Evolutionary conservation across 2,329 filamentous ascomycete genomes (phyloP).

Genomic region (Paracoccidioides lutzii): DNA sequence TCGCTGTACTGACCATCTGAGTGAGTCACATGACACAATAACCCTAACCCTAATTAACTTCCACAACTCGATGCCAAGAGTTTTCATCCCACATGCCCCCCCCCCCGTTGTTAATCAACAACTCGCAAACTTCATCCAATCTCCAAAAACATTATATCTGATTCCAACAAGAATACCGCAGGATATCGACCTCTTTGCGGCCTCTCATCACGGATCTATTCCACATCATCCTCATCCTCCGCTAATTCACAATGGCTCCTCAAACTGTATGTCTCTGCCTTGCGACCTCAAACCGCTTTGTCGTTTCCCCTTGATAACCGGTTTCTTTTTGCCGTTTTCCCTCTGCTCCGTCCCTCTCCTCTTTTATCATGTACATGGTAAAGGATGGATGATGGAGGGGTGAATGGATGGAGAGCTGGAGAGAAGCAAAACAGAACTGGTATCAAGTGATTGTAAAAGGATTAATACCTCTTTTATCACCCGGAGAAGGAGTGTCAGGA

Average conservation of each 20-base stretch:
- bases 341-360: background rate
- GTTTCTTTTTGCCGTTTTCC: slow-evolving; percentile 14
- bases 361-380: background rate
- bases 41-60: background rate
- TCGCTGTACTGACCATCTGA: too few species aligned
- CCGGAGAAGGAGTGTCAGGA: slow-evolving; percentile 27
- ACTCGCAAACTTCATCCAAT: background rate
- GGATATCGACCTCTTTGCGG: slow-evolving; percentile 86
- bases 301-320: slow-evolving; percentile 54
- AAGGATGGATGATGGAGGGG: background rate
- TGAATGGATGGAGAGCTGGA: slow-evolving; percentile 1
- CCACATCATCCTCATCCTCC: slow-evolving; percentile 13
- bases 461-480: background rate
- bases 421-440: slow-evolving; percentile 7
- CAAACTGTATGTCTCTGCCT: slow-evolving; percentile 61
- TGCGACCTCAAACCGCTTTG: slow-evolving; percentile 61
- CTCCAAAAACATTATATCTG: background rate
- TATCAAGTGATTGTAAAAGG: slow-evolving; percentile 12
- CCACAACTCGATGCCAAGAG: background rate
- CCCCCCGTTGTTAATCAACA: too few species aligned
- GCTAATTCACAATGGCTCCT: slow-evolving; percentile 63
- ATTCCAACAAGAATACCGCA: slow-evolving; percentile 40
- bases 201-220: slow-evolving; percentile 19
- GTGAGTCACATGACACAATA: background rate
- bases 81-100: background rate